Conservation (phyloP, 441 rosid species). For the Gossypium schwendimanii region DNA sequence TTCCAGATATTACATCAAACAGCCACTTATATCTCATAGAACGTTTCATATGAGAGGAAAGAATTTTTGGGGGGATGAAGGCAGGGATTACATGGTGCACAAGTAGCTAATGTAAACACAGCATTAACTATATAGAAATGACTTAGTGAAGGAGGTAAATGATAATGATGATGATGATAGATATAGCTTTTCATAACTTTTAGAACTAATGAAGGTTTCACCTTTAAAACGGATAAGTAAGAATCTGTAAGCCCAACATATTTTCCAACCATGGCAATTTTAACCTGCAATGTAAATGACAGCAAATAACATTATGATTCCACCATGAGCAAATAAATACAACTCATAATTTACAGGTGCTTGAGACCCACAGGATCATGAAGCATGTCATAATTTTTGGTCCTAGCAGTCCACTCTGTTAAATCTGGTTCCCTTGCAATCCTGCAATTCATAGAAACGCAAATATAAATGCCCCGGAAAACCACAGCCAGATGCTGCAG, state of each 20-base stretch:
- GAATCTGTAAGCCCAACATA: constrained; percentile 71
- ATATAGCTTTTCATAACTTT: background rate
- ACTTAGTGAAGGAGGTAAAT: background rate
- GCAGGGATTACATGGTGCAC: background rate
- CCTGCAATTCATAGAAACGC: constrained; percentile 36
- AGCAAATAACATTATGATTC: constrained; percentile 12
- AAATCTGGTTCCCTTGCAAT: constrained; percentile 41
- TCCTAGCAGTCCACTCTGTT: constrained; percentile 67
- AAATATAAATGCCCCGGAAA: constrained; percentile 8
- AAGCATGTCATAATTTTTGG: constrained; percentile 58
- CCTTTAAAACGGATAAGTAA: constrained; percentile 79
- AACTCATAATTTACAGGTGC: constrained; percentile 2
- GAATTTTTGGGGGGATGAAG: background rate
- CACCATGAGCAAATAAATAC: background rate
- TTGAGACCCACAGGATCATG: constrained; percentile 52
- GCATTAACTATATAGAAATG: background rate
- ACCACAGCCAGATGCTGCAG: constrained; percentile 2
- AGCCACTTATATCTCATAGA: background rate
- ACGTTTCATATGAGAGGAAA: background rate
- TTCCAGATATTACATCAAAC: background rate
- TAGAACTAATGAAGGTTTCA: constrained; percentile 15
- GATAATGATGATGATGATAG: background rate
- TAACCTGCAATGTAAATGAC: constrained; percentile 36
- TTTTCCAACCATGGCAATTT: constrained; percentile 76
- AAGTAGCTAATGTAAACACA: background rate